Evolutionary conservation across 2,329 filamentous ascomycete genomes (phyloP), one percentile per base, ranked within the genome.

Genomic region (Alternaria sp.): DNA sequence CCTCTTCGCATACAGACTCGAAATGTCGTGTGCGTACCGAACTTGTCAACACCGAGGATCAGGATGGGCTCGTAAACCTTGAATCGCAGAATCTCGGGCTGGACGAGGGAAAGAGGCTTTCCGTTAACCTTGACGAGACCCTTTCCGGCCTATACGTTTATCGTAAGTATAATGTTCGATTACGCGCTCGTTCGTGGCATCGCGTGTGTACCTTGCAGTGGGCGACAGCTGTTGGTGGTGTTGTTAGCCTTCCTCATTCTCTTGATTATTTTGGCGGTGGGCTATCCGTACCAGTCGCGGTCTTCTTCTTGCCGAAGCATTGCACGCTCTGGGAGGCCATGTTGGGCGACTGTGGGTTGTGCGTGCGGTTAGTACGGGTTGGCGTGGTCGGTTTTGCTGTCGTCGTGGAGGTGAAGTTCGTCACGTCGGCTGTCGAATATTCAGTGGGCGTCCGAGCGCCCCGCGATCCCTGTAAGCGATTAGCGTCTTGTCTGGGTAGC

Each of bases 41-140:
- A 97, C 85, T 97, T 98, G 86, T 99, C 95, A 78, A 96, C 88
- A 75, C 95, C 95, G 80, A 98, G 88, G 80, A 99, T 91, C 77
- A 99, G 90, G 83, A 99, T 85, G 76, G 95, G 95, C 86, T 99
- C 95, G 90, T 99, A 99, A 84, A 98, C 93, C 91, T 97, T 98
- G 90, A 96, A 97, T 83, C 95, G 91, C 79, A 99, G 88, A 83
- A 97, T 90, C 85, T 97, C 91, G 77, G 95, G 93, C 86, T 97
- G 91, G 77, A 97, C 91, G 78, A 98, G 91, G 79, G 86, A 86
- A 78, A 99, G 89, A 78, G 95, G 95, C 82, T 92, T 91, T 84
- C 95, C 95, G 87, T 98, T 99, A 84, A 97, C 95, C 88, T 96
- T 97, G 85, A 99, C 88, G 78, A 98, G 89, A 83, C 95, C 95